A percentile compares a stretch with the other conserved stretches of the same genome.
Evolutionary conservation across 371 early-diverging fungal genomes (phyloP).

Genomic region (Actinomortierella wolfii): DNA sequence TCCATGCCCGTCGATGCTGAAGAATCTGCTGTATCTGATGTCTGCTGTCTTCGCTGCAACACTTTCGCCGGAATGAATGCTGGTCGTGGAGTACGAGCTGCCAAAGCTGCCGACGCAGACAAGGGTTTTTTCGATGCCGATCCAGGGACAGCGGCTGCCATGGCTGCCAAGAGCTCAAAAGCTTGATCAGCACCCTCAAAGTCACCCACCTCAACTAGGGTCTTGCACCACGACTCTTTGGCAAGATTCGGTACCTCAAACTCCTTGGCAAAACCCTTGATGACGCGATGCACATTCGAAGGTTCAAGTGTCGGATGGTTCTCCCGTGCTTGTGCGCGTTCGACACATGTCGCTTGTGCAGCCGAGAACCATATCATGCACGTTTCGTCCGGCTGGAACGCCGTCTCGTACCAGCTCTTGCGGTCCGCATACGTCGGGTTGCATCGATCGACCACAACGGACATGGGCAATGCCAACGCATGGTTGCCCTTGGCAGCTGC

Average conservation of each 20-base stretch:
- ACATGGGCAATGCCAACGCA: conserved; percentile 30
- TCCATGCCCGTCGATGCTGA: not conserved
- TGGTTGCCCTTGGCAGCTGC: conserved; percentile 16
- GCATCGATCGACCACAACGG: conserved; percentile 52
- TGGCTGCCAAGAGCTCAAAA: conserved; percentile 12
- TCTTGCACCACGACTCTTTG: conserved; percentile 44
- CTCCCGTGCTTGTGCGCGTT: conserved; percentile 41
- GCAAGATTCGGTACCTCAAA: conserved; percentile 37
- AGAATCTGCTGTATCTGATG: not conserved
- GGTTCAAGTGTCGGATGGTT: conserved; percentile 50
- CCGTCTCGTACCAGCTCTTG: conserved; percentile 42
- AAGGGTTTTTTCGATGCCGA: not conserved
- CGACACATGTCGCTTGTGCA: conserved; percentile 39
- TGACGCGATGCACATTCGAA: conserved; percentile 35
- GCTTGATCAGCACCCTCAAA: conserved; percentile 32
- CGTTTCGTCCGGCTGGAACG: conserved; percentile 35
- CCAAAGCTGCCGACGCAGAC: not conserved
- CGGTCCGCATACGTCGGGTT: conserved; percentile 52
- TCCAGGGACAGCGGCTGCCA: conserved; percentile 21
- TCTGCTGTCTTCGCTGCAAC: conserved; percentile 25
- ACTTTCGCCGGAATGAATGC: conserved; percentile 42
- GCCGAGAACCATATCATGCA: conserved; percentile 49
- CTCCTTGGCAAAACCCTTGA: conserved; percentile 40
- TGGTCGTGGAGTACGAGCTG: conserved; percentile 11
- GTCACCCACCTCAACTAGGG: conserved; percentile 36